Base-by-base conservation (phyloP, 2,329 filamentous ascomycete species). In the Triangularia verruculosa region DNA sequence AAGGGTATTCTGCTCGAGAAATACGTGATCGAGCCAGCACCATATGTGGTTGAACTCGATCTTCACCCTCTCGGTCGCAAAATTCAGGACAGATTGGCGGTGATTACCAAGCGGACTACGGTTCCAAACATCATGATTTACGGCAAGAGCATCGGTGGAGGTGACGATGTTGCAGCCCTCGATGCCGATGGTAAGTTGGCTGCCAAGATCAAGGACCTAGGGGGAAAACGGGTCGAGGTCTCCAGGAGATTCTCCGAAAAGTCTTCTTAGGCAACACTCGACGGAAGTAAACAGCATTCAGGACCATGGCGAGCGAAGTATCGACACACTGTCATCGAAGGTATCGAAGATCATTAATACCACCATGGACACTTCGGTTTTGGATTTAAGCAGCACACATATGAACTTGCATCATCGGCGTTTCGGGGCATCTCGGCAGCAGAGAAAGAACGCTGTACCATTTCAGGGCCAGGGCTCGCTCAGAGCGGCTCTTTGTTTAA, bases 81-180 rank as follows among this genome's bases (percentile, higher is more conserved):
- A 61, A 78, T 99, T 51, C 95, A 99, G 76, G 84, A 82, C 9
- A 83, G 86, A 17, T 81, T 99, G 9, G 83, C 77, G 15, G 84
- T 88, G 64, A 89, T 86, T 73, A 98, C 95, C 0, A 90, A 91
- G 53, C 86, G 94, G 57, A 82, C 81, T 64, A 99, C 95, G 0
- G 95, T 99, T 0, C 95, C 95, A 15, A 99, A 99, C 74, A 84
- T 98, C 34, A 83, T 99, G 70, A 83, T 99, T 71, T 91, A 92
- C 72, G 93, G 92, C 54, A 88, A 89, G 75, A 95, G 90, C 76
- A 92, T 98, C 66, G 95, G 95, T 55, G 95, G 95, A 22, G 88
- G 92, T 57, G 94, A 98, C 73, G 92, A 97, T 65, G 85, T 99
- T 62, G 84, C 86, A 57, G 87, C 85, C 25, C 79, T 98, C 65